Evolutionary conservation across 2,329 filamentous ascomycete genomes (phyloP).

Genomic region (Gaeumannomyces sp.): DNA sequence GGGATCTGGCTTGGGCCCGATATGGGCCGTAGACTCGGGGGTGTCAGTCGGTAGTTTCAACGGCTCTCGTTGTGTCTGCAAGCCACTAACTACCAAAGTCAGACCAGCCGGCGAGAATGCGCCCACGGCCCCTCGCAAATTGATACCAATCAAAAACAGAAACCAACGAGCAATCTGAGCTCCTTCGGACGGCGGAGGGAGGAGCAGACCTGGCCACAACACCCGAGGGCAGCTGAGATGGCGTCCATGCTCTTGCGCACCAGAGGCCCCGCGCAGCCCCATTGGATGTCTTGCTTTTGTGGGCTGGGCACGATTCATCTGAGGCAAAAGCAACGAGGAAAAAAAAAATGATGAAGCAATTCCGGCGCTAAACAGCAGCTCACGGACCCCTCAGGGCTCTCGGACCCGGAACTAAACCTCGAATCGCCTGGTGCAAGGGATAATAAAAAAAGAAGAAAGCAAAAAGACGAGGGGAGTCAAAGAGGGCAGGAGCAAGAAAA

Average conservation of each 20-base stretch:
- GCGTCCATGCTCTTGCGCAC: too few species aligned
- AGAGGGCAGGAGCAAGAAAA: too few species aligned
- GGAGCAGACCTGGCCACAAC: too few species aligned
- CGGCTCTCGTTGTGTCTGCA: background rate
- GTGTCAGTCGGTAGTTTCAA: background rate
- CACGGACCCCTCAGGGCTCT: background rate
- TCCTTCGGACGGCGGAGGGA: background rate
- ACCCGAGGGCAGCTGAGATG: too few species aligned
- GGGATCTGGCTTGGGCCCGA: too few species aligned
- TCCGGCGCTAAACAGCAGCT: background rate
- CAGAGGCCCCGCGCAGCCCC: too few species aligned
- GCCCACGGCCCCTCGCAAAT: too few species aligned
- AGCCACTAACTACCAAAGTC: too few species aligned
- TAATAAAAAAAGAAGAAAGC: background rate
- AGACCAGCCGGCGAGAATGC: too few species aligned
- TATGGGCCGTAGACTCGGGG: too few species aligned
- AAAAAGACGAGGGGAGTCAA: background rate
- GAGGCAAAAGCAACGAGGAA: background rate
- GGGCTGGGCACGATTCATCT: background rate
- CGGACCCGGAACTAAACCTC: background rate
- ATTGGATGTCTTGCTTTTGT: background rate
- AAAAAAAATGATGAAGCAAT: too few species aligned
- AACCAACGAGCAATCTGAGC: background rate
- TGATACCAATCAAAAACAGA: background rate
- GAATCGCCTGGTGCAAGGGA: background rate